phyloP scores from a whole-genome alignment of 305 asterid species.

The Solanum hybrid region DNA sequence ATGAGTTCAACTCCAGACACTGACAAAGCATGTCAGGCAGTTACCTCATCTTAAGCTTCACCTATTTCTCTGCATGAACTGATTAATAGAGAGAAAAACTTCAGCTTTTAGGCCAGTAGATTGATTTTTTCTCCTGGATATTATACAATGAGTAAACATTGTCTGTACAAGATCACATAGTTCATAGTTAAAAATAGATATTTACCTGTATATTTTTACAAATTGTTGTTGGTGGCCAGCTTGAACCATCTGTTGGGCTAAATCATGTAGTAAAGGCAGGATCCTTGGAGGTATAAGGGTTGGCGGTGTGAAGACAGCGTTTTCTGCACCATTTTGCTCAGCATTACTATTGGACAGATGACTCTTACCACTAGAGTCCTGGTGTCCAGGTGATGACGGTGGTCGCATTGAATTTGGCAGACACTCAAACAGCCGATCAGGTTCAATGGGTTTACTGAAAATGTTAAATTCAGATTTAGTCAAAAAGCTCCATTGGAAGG shows the following conservation, averaged over 20 bases:
- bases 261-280: conserved; percentile 86
- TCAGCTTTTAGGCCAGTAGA: not conserved
- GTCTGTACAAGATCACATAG: not conserved
- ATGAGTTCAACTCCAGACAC: not conserved
- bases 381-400: conserved; percentile 72
- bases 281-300: conserved; percentile 81
- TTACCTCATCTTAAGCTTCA: not conserved
- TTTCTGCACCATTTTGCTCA: conserved; percentile 50
- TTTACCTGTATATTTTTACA: conserved; percentile 67
- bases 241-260: conserved; percentile 85
- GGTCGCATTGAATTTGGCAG: conserved; percentile 97
- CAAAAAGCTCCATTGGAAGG: not conserved
- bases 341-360: conserved; percentile 54
- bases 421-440: conserved; percentile 92
- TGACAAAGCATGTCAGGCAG: not conserved
- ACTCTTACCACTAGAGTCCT: conserved; percentile 42
- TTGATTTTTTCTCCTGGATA: not conserved
- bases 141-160: not conserved
- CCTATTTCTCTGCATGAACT: not conserved
- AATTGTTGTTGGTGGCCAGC: conserved; percentile 83
- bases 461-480: conserved; percentile 7
- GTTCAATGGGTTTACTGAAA: conserved; percentile 91
- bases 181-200: not conserved
- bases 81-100: not conserved
- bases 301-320: conserved; percentile 67